phyloP scores from a whole-genome alignment of 2,329 filamentous ascomycete species.

The Exophiala phaeomuriformis region DNA sequence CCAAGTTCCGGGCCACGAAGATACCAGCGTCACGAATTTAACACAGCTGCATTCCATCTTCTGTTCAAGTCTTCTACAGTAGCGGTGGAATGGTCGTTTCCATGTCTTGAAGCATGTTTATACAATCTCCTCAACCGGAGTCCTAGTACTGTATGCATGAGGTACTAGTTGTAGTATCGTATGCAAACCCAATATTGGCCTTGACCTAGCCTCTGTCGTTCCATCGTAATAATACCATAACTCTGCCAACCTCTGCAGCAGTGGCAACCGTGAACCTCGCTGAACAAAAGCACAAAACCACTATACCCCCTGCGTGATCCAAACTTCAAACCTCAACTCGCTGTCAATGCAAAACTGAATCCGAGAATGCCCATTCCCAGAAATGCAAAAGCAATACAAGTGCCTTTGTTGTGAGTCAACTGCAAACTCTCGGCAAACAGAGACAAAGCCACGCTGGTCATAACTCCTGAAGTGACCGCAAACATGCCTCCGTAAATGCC shows the following conservation, averaged over 20 bases:
- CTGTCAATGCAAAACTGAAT: conserved; percentile 75
- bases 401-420: conserved; percentile 67
- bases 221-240: neutral
- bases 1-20: no score
- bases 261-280: neutral
- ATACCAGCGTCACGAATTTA: no score
- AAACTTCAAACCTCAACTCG: conserved; percentile 29
- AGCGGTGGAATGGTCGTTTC: no score
- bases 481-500: conserved; percentile 61
- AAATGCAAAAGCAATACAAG: conserved; percentile 76
- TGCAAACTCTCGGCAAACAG: conserved; percentile 80
- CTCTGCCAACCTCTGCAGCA: neutral
- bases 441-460: conserved; percentile 87
- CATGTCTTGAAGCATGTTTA: no score
- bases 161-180: no score
- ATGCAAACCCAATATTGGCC: no score
- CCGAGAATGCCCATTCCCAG: conserved; percentile 79
- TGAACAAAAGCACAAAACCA: no score
- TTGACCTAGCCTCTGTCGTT: neutral
- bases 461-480: conserved; percentile 82
- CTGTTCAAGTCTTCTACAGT: no score
- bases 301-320: no score
- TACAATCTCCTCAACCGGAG: no score
- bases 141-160: no score
- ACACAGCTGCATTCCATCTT: no score